Percentiles rank a stretch among this genome's conserved stretches.
phyloP scores from a whole-genome alignment of 2,329 filamentous ascomycete genomes.

The Penicillium vulpinum region DNA sequence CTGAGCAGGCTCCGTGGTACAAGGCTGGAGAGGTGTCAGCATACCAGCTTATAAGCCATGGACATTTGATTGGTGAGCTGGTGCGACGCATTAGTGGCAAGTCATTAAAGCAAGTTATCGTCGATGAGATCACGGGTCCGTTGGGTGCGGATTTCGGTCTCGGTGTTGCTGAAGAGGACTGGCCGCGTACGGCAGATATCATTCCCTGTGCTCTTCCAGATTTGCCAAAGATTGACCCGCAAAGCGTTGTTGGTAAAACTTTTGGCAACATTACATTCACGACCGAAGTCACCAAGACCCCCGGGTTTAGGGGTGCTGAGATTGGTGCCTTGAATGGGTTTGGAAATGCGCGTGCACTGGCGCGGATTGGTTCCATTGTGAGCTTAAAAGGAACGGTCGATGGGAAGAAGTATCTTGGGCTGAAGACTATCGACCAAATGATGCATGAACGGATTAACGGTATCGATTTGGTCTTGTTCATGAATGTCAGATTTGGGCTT shows the following conservation, averaged over 20 bases:
- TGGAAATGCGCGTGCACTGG: conserved; percentile 47
- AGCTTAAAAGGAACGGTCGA: conserved; percentile 35
- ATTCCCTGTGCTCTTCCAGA: conserved; percentile 30
- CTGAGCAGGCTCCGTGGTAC: conserved; percentile 43
- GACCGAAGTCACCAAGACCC: conserved; percentile 24
- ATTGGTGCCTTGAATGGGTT: conserved; percentile 50
- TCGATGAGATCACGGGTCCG: conserved; percentile 45
- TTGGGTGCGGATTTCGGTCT: conserved; percentile 51
- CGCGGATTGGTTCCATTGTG: conserved; percentile 44
- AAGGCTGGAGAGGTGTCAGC: conserved; percentile 42
- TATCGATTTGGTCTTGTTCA: conserved; percentile 41
- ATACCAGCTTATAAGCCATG: conserved; percentile 42
- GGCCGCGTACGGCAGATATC: conserved; percentile 42
- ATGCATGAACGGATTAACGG: conserved; percentile 48
- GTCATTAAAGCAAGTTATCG: conserved; percentile 46
- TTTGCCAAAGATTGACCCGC: conserved; percentile 15
- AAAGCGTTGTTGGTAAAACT: conserved; percentile 33
- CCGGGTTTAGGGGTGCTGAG: conserved; percentile 42
- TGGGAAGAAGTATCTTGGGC: conserved; percentile 42
- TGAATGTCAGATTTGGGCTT: conserved; percentile 43
- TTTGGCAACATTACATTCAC: conserved; percentile 28
- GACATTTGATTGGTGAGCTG: conserved; percentile 48
- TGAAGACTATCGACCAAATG: conserved; percentile 47
- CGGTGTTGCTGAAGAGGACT: conserved; percentile 46
- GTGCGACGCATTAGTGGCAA: conserved; percentile 45